A percentile compares a stretch with the other conserved stretches of the same genome.
Evolutionary conservation across 108 stramenopile genomes (phyloP).

Genomic region (Licmophora abbreviata): DNA sequence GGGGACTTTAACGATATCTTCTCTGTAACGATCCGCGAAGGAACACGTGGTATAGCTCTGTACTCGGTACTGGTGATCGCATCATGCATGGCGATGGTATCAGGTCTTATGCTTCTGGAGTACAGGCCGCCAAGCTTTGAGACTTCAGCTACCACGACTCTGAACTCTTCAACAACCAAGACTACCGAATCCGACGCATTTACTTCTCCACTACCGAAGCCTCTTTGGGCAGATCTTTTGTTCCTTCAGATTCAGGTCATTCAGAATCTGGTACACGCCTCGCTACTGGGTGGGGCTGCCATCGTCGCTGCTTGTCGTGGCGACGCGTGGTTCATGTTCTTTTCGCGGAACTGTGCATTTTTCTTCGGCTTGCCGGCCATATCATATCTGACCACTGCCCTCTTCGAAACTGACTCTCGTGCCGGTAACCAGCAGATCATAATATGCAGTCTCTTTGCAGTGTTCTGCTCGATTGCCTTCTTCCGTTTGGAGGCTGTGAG

Average conservation of each 20-base stretch:
- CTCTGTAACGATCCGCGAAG: too few species aligned
- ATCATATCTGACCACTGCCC: background rate
- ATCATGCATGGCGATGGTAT: too few species aligned
- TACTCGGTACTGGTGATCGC: too few species aligned
- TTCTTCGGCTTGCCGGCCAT: slow-evolving; percentile 5
- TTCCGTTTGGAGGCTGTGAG: background rate
- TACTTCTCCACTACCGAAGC: too few species aligned
- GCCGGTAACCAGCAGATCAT: background rate
- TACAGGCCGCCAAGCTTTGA: too few species aligned
- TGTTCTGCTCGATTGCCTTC: background rate
- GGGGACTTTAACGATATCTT: too few species aligned
- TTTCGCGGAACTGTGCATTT: slow-evolving; percentile 7
- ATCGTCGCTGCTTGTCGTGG: slow-evolving; percentile 8
- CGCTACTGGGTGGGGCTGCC: slow-evolving; percentile 4
- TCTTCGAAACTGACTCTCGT: background rate
- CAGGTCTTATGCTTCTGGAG: too few species aligned
- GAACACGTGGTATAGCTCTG: too few species aligned
- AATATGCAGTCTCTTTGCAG: background rate
- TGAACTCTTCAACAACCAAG: too few species aligned
- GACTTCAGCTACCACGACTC: too few species aligned
- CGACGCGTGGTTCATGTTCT: slow-evolving; percentile 5
- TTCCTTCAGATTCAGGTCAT: background rate
- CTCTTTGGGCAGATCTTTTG: slow-evolving; percentile 3
- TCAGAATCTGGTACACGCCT: slow-evolving; percentile 10
- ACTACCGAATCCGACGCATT: too few species aligned